A percentile compares a stretch with the other conserved stretches of the same genome.
Evolutionary conservation across 2,329 filamentous ascomycete genomes (phyloP).

Genomic region (Delphinella strobiligena): DNA sequence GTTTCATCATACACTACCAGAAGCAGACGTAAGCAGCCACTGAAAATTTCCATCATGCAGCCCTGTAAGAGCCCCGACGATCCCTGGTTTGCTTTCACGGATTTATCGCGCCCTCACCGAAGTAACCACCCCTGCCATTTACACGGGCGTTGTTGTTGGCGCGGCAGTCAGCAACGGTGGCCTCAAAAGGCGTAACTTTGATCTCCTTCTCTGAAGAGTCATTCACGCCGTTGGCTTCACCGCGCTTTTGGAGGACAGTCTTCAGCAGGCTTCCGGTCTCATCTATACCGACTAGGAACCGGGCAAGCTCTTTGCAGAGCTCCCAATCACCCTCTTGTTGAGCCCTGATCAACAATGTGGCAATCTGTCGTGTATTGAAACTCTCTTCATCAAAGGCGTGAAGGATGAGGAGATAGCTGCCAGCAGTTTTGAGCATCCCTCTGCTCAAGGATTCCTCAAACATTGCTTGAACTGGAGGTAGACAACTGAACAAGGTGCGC

Average conservation of each 20-base stretch:
- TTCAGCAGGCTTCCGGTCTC: slow-evolving; percentile 69
- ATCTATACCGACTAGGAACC: slow-evolving; percentile 91
- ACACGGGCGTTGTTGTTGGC: too few species aligned
- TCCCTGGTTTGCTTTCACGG: slow-evolving; percentile 3
- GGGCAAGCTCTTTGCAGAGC: slow-evolving; percentile 82
- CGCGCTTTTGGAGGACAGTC: slow-evolving; percentile 43
- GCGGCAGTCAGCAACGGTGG: too few species aligned
- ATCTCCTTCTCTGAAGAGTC: too few species aligned
- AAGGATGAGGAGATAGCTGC: slow-evolving; percentile 88
- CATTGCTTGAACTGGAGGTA: slow-evolving; percentile 79
- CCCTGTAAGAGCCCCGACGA: too few species aligned
- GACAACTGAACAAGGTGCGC: slow-evolving; percentile 82
- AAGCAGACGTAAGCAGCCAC: too few species aligned
- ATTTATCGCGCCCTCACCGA: neutral
- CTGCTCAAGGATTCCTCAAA: slow-evolving; percentile 85
- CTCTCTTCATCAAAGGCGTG: slow-evolving; percentile 53
- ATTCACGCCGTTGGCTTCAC: neutral
- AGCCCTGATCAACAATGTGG: slow-evolving; percentile 68
- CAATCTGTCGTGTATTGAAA: slow-evolving; percentile 52
- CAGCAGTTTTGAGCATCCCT: slow-evolving; percentile 84
- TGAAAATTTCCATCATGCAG: too few species aligned
- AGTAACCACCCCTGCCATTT: neutral
- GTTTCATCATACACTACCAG: too few species aligned
- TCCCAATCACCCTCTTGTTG: slow-evolving; percentile 87
- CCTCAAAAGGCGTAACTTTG: too few species aligned